phyloP scores from a whole-genome alignment of 2,329 filamentous ascomycete genomes.

The Amauroascus niger region DNA sequence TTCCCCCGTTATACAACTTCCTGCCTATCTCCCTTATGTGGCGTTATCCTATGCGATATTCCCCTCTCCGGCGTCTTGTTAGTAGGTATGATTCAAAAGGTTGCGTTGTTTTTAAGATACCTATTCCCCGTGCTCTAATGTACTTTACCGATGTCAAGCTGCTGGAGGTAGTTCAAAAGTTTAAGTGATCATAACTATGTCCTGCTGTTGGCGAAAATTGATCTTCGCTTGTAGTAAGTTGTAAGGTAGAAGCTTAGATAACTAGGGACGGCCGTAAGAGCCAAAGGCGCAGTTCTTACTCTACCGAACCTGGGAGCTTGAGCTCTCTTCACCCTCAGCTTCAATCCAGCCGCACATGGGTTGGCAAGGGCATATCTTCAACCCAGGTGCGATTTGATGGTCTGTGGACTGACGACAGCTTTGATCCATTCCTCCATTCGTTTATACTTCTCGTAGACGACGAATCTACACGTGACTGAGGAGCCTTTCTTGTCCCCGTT shows the following conservation, averaged over 20 bases:
- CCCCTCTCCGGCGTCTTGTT: not conserved
- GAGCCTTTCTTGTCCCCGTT: not conserved
- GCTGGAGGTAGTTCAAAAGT: not conserved
- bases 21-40: not conserved
- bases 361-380: not conserved
- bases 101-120: not conserved
- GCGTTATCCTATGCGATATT: conserved; percentile 1
- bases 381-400: not conserved
- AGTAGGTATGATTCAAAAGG: not conserved
- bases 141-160: not conserved
- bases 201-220: not conserved
- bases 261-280: not conserved
- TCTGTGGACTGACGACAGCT: not conserved
- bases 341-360: not conserved
- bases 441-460: not conserved
- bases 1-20: not conserved
- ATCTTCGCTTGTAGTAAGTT: not conserved
- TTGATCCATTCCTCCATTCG: too few species aligned
- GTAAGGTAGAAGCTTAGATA: not conserved
- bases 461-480: not conserved
- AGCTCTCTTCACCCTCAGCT: too few species aligned
- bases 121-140: not conserved
- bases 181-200: not conserved
- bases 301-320: too few species aligned
- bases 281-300: conserved; percentile 2